Evolutionary conservation across 2,329 filamentous ascomycete species (phyloP).

Genomic region (Diaporthe velutina): DNA sequence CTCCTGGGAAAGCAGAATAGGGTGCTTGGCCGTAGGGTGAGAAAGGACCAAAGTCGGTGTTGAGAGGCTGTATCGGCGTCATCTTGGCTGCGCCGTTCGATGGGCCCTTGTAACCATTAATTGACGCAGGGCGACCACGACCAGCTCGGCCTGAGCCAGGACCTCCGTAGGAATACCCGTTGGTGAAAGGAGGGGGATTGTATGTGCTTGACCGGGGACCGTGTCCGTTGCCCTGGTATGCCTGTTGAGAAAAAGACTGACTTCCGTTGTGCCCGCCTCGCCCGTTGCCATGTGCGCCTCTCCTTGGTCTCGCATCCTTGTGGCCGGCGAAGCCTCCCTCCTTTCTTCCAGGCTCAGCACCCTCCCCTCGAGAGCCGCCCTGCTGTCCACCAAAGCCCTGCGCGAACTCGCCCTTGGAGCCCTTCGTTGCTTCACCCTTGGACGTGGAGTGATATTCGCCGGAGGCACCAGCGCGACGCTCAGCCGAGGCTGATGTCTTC

Average conservation of each 20-base stretch:
- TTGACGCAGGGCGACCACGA: constrained; percentile 47
- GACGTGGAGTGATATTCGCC: constrained; percentile 31
- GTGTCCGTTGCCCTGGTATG: constrained; percentile 37
- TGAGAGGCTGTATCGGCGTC: constrained; percentile 47
- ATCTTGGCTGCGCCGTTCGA: constrained; percentile 44
- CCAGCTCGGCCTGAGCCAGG: constrained; percentile 52
- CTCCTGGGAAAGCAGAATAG: constrained; percentile 63
- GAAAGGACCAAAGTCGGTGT: constrained; percentile 50
- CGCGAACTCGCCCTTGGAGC: constrained; percentile 30
- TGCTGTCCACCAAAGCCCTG: constrained; percentile 22
- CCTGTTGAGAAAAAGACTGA: constrained; percentile 30
- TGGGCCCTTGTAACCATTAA: constrained; percentile 37
- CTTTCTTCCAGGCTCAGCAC: constrained; percentile 34
- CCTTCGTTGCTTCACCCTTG: constrained; percentile 36
- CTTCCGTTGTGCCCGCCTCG: constrained; percentile 38
- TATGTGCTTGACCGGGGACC: constrained; percentile 34
- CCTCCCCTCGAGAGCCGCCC: constrained; percentile 23
- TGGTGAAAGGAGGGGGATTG: constrained; percentile 23
- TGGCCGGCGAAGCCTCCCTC: constrained; percentile 35
- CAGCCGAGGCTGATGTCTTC: constrained; percentile 31
- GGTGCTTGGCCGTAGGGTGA: constrained; percentile 58
- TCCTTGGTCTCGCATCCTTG: constrained; percentile 35
- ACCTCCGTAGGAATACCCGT: constrained; percentile 32
- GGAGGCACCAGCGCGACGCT: constrained; percentile 31
- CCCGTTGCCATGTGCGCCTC: constrained; percentile 35